Evolutionary conservation across 208 protist genomes (phyloP).

Genomic region (Trypanosoma avium): DNA sequence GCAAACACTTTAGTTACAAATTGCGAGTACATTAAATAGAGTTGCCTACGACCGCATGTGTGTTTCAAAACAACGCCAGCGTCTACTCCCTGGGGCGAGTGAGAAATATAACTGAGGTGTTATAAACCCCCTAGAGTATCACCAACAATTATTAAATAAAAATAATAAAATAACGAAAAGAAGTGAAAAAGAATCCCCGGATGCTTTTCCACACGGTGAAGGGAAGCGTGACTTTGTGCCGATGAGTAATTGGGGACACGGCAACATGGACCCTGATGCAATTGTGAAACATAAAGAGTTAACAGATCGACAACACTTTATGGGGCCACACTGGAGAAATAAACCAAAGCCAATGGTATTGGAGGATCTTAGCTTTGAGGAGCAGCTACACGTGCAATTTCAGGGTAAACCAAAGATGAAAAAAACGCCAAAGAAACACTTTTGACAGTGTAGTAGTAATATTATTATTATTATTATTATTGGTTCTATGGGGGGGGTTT

Average conservation of each 20-base stretch:
- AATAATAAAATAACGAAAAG: slow-evolving; percentile 50
- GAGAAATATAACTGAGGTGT: slow-evolving; percentile 84
- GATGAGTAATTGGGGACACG: slow-evolving; percentile 89
- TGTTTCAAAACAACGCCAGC: slow-evolving; percentile 76
- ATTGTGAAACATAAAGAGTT: slow-evolving; percentile 86
- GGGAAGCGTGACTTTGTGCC: slow-evolving; percentile 90
- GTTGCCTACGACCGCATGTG: slow-evolving; percentile 87
- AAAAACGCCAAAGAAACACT: slow-evolving; percentile 89
- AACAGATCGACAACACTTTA: slow-evolving; percentile 83
- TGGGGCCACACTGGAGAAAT: slow-evolving; percentile 86
- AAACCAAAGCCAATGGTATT: slow-evolving; percentile 78
- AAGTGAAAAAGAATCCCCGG: slow-evolving; percentile 70
- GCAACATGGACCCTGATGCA: slow-evolving; percentile 89
- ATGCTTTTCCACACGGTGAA: slow-evolving; percentile 76
- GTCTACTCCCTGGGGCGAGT: slow-evolving; percentile 79
- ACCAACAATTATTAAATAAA: slow-evolving; percentile 56
- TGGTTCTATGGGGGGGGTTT: not conserved
- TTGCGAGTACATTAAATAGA: slow-evolving; percentile 82
- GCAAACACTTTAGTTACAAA: slow-evolving; percentile 75
- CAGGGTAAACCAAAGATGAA: slow-evolving; percentile 86
- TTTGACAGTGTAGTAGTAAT: slow-evolving; percentile 31
- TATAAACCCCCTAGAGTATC: slow-evolving; percentile 80
- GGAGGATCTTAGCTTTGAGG: slow-evolving; percentile 89
- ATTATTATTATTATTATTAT: slow-evolving; percentile 29
- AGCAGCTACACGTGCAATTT: slow-evolving; percentile 88